Percentiles rank a stretch among this genome's conserved stretches.
Conservation (phyloP, 2,329 filamentous ascomycete species). For the Fusarium albidum region DNA sequence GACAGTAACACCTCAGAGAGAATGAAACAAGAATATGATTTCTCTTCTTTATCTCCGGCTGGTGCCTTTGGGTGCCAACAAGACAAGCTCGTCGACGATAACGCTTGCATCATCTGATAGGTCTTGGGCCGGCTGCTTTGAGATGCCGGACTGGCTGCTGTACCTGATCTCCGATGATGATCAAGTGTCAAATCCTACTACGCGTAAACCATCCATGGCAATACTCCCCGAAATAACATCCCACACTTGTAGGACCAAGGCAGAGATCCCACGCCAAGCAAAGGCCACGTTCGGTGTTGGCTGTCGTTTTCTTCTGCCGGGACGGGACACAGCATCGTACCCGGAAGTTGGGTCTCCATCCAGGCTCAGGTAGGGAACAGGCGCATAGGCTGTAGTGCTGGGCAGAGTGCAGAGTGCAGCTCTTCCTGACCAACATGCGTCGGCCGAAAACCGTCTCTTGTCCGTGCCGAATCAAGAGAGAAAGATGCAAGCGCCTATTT, state of each 20-base stretch:
- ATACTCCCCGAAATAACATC: constrained; percentile 1
- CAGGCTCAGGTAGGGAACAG: constrained; percentile 9
- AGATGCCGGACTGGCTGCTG: background rate
- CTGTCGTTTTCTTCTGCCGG: constrained; percentile 11
- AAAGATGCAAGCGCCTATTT: too few species aligned
- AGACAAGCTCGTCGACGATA: too few species aligned
- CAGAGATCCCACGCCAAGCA: constrained; percentile 5
- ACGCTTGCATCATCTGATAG: too few species aligned
- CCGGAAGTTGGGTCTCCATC: background rate
- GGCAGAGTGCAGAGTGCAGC: background rate
- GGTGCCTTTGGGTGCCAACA: too few species aligned
- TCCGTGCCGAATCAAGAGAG: background rate
- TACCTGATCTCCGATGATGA: background rate
- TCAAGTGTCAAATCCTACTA: background rate
- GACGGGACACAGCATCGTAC: constrained; percentile 10
- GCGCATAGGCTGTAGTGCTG: background rate
- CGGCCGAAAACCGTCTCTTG: background rate
- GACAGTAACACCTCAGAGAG: background rate
- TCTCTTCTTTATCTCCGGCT: background rate
- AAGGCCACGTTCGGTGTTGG: constrained; percentile 1
- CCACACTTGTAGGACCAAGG: constrained; percentile 7
- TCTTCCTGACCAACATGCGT: background rate
- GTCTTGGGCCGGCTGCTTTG: background rate
- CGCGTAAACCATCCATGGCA: background rate
- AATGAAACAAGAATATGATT: constrained; percentile 1